phyloP scores from a whole-genome alignment of 192 early-diverging fungal species.

The Coemansia sp. region DNA sequence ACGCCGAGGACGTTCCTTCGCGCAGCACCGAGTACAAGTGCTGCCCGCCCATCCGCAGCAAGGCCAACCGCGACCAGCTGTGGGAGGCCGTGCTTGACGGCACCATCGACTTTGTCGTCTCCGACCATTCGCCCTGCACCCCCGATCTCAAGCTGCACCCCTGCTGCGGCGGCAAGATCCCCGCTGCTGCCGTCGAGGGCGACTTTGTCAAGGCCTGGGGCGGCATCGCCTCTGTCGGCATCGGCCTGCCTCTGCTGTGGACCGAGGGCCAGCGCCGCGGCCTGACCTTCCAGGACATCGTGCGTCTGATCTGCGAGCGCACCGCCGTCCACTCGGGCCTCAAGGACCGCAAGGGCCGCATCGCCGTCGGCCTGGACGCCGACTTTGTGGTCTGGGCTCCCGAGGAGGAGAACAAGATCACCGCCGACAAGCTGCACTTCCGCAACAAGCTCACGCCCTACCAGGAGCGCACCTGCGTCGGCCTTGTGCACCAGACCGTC shows the following conservation, averaged over 20 bases:
- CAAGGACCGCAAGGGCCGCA: slow-evolving; percentile 63
- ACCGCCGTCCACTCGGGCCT: slow-evolving; percentile 64
- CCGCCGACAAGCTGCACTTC: slow-evolving; percentile 68
- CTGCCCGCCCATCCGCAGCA: slow-evolving; percentile 76
- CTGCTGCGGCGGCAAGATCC: slow-evolving; percentile 39
- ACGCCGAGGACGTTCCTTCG: slow-evolving; percentile 62
- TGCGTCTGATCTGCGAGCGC: slow-evolving; percentile 63
- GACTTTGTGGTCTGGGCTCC: slow-evolving; percentile 80
- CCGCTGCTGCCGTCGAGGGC: slow-evolving; percentile 54
- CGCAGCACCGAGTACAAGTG: slow-evolving; percentile 81
- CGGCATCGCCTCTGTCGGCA: slow-evolving; percentile 75
- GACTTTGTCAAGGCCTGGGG: slow-evolving; percentile 82
- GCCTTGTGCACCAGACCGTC: slow-evolving; percentile 67
- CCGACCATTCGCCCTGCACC: slow-evolving; percentile 80
- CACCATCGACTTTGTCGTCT: slow-evolving; percentile 77
- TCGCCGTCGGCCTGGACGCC: slow-evolving; percentile 67
- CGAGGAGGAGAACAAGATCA: slow-evolving; percentile 59
- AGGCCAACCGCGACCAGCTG: slow-evolving; percentile 63
- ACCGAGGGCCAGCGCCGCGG: slow-evolving; percentile 70
- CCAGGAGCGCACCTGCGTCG: slow-evolving; percentile 58
- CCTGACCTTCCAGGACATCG: slow-evolving; percentile 56
- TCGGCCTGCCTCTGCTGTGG: slow-evolving; percentile 77
- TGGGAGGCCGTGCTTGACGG: slow-evolving; percentile 76
- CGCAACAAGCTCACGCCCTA: slow-evolving; percentile 81
- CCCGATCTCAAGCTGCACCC: slow-evolving; percentile 67